Evolutionary conservation across 2,329 filamentous ascomycete species (phyloP).

Genomic region (Talaromyces sp.): DNA sequence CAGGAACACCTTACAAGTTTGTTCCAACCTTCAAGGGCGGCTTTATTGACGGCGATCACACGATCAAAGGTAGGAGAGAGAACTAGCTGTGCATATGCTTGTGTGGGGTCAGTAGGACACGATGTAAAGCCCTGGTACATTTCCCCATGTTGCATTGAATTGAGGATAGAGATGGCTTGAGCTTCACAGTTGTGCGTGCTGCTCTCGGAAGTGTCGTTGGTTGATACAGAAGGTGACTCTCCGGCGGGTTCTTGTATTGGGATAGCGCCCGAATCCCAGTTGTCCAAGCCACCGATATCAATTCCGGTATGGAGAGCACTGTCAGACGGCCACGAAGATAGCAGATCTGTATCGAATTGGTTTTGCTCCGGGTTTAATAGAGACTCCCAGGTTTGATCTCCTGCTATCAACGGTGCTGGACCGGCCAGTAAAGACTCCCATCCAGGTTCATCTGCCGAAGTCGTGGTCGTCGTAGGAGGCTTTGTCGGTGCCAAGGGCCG

Average conservation of each 20-base stretch:
- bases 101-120: background rate
- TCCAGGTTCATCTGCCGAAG: background rate
- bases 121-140: background rate
- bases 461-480: background rate
- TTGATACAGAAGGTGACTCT: background rate
- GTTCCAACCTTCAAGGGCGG: background rate
- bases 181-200: constrained; percentile 8
- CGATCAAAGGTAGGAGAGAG: constrained; percentile 3
- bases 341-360: background rate
- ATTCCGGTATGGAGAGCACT: background rate
- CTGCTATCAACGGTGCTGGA: background rate
- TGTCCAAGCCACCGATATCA: background rate
- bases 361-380: background rate
- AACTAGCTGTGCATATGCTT: background rate
- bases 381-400: background rate
- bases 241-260: background rate
- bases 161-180: constrained; percentile 5
- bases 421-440: background rate
- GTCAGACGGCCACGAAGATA: background rate
- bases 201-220: background rate
- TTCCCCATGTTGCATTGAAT: constrained; percentile 4
- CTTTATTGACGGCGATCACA: constrained; percentile 1
- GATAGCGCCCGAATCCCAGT: background rate
- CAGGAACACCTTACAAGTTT: constrained; percentile 3
- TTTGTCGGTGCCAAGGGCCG: background rate